Percentiles rank a stretch among this genome's conserved stretches.
These are phyloP conservation scores for Pinus taeda DNA, from an alignment of 75 land plant genomes.

Conservation along the genomic window DNA sequence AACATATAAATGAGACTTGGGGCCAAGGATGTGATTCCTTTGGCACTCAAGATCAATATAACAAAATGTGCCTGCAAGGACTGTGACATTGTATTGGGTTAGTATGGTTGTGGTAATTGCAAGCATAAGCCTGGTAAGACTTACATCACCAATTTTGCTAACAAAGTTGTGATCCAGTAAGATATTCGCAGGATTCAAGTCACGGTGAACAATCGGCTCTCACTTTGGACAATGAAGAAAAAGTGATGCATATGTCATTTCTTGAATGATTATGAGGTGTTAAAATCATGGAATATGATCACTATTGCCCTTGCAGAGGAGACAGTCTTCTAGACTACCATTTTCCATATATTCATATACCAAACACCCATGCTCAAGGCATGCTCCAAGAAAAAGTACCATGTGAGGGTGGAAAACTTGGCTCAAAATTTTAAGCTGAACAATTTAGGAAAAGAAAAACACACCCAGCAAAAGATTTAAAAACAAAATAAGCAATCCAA, in stretches of 20 bases:
- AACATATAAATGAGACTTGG: slow-evolving; percentile 71
- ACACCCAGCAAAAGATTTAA: no score
- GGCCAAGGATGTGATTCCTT: slow-evolving; percentile 22
- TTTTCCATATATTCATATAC: slow-evolving; percentile 49
- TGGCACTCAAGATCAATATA: no score
- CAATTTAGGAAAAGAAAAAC: neutral
- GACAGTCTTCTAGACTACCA: slow-evolving; percentile 47
- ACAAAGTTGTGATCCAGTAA: no score
- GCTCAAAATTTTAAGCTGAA: slow-evolving; percentile 14
- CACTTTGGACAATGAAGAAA: slow-evolving; percentile 64
- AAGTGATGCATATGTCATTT: slow-evolving; percentile 41
- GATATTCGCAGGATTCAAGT: no score
- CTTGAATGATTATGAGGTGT: no score
- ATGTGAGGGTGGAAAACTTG: no score
- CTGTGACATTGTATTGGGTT: slow-evolving; percentile 46
- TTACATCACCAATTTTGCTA: slow-evolving; percentile 14
- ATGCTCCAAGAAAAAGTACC: slow-evolving; percentile 41
- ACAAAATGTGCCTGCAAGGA: no score
- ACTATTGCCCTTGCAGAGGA: slow-evolving; percentile 26
- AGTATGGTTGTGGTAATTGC: slow-evolving; percentile 7
- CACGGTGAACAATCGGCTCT: slow-evolving; percentile 29
- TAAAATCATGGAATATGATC: slow-evolving; percentile 25
- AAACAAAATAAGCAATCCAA: neutral
- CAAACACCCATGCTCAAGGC: slow-evolving; percentile 37
- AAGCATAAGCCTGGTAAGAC: slow-evolving; percentile 51